Conservation (phyloP, 352 stramenopile genomes). For the Globisporangium splendens region DNA sequence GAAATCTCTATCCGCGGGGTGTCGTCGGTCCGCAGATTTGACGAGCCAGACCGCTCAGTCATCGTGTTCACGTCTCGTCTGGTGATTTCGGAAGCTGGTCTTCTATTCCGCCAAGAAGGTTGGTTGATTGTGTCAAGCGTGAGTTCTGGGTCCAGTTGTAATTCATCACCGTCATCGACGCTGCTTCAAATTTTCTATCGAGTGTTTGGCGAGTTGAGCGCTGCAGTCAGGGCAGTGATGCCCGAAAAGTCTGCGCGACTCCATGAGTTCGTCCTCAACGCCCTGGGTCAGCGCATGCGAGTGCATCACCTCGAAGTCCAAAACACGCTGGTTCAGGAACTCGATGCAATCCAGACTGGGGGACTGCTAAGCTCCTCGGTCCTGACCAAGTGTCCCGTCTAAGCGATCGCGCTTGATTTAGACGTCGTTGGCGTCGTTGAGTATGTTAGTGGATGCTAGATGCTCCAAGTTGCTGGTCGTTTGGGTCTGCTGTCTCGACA, state of each 20-base stretch:
- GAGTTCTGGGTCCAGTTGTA: not conserved
- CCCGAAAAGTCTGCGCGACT: not conserved
- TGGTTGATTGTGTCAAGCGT: not conserved
- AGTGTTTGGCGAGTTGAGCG: not conserved
- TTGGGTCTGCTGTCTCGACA: not conserved
- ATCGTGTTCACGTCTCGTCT: not conserved
- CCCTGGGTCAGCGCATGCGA: slow-evolving; percentile 2
- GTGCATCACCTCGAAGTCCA: slow-evolving; percentile 2
- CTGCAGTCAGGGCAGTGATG: not conserved
- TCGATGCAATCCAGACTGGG: not conserved
- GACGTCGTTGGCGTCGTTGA: too few relatives aligned
- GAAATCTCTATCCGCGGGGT: not conserved
- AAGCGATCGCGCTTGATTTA: not conserved
- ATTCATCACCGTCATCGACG: not conserved
- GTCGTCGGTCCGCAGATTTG: not conserved
- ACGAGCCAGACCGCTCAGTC: not conserved
- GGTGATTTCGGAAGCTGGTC: not conserved
- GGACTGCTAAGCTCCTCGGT: not conserved
- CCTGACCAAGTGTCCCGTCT: not conserved
- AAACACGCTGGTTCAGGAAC: not conserved
- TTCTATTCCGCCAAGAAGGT: not conserved
- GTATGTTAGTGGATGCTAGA: not conserved
- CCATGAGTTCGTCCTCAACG: slow-evolving; percentile 7
- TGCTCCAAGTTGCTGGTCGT: not conserved
- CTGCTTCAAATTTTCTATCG: not conserved